phyloP scores from a whole-genome alignment of 1,284 basidiomycete species.

The Ustilago cynodontis region DNA sequence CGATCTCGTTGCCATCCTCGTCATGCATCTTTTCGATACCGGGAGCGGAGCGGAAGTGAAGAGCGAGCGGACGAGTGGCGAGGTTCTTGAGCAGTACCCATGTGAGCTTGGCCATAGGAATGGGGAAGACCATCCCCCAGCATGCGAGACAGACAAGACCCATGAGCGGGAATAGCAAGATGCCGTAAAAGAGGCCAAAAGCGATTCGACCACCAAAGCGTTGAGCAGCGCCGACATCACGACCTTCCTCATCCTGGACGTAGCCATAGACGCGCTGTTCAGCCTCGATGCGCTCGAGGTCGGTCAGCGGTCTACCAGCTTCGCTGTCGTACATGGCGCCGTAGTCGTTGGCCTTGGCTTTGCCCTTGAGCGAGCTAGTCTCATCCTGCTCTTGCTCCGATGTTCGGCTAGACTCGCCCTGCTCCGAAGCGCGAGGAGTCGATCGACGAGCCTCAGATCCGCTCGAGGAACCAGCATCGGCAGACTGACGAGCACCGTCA shows the following conservation, averaged over 20 bases:
- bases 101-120: constrained; percentile 97
- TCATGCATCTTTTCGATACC: constrained; percentile 47
- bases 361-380: constrained; percentile 51
- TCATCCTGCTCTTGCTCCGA: constrained; percentile 47
- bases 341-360: constrained; percentile 44
- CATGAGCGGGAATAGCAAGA: constrained; percentile 88
- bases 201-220: constrained; percentile 59
- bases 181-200: constrained; percentile 79
- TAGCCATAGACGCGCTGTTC: constrained; percentile 65
- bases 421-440: constrained; percentile 36
- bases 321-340: constrained; percentile 32
- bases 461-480: constrained; percentile 40
- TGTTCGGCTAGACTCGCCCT: constrained; percentile 27
- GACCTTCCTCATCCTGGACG: constrained; percentile 59
- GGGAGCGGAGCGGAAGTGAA: constrained; percentile 82
- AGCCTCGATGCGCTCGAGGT: constrained; percentile 56
- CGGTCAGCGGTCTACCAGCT: constrained; percentile 26
- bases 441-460: constrained; percentile 39
- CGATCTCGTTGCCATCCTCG: constrained; percentile 64
- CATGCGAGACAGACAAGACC: constrained; percentile 77
- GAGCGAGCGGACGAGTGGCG: constrained; percentile 81
- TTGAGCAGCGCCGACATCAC: constrained; percentile 54
- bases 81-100: constrained; percentile 92
- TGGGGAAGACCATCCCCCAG: constrained; percentile 92
- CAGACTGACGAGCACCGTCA: constrained; percentile 14